Conservation (phyloP, 805 yeast species). For the Candida wancherniae region DNA sequence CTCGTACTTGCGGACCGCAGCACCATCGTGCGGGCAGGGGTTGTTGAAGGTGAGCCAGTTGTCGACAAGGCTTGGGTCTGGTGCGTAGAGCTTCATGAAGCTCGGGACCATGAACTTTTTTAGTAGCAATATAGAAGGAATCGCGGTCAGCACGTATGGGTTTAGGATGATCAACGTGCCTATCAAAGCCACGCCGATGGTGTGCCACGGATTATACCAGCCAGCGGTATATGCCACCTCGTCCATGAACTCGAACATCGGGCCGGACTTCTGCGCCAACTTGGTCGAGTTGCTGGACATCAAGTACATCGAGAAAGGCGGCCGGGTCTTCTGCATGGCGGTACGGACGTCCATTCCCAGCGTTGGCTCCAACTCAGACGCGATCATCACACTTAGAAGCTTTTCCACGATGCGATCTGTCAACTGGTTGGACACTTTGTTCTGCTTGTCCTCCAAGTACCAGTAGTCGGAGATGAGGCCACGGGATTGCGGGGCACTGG, state of each 20-base stretch:
- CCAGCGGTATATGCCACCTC: slow-evolving; percentile 47
- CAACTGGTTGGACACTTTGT: slow-evolving; percentile 27
- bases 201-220: slow-evolving; percentile 63
- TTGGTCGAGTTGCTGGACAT: slow-evolving; percentile 66
- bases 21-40: slow-evolving; percentile 43
- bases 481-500: background rate
- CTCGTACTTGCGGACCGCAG: slow-evolving; percentile 41
- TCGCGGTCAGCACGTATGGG: slow-evolving; percentile 50
- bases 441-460: slow-evolving; percentile 21
- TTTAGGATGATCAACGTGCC: slow-evolving; percentile 51
- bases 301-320: slow-evolving; percentile 61
- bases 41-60: slow-evolving; percentile 19
- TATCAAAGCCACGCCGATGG: slow-evolving; percentile 51
- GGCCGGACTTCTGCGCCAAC: slow-evolving; percentile 56
- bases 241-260: slow-evolving; percentile 60
- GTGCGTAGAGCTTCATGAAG: slow-evolving; percentile 57
- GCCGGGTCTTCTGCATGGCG: slow-evolving; percentile 58
- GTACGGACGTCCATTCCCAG: slow-evolving; percentile 46
- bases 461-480: slow-evolving; percentile 22
- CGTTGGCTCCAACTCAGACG: slow-evolving; percentile 39
- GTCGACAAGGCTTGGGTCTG: slow-evolving; percentile 38
- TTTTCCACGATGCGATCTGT: slow-evolving; percentile 72
- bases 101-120: slow-evolving; percentile 64
- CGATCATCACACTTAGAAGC: slow-evolving; percentile 62
- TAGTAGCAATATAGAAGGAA: slow-evolving; percentile 54